A percentile compares a stretch with the other conserved stretches of the same genome.
Evolutionary conservation across 2,329 filamentous ascomycete species (phyloP).

Genomic region (Cladosporium halotolerans): DNA sequence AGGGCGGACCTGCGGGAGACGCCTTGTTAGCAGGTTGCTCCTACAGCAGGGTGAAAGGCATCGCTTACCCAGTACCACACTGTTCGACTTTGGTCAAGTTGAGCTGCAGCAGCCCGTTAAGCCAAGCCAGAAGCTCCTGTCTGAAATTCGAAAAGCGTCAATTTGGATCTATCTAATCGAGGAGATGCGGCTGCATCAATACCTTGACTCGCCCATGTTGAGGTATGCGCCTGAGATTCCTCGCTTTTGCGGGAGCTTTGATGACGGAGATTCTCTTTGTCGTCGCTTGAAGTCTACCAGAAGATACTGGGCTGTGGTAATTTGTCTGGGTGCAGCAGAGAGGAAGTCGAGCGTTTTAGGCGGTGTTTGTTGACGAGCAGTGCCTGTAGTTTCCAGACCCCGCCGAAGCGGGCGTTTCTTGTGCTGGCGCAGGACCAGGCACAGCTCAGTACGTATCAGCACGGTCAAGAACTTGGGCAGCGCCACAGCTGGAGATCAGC

Average conservation of each 20-base stretch:
- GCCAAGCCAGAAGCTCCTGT: slow-evolving; percentile 93
- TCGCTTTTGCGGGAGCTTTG: not conserved
- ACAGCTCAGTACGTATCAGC: too few species aligned
- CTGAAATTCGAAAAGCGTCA: slow-evolving; percentile 49
- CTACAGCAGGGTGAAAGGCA: slow-evolving; percentile 12
- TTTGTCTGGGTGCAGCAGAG: too few species aligned
- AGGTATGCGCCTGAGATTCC: not conserved
- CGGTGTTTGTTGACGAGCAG: too few species aligned
- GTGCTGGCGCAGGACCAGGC: too few species aligned
- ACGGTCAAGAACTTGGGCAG: too few species aligned
- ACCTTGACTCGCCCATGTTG: slow-evolving; percentile 25
- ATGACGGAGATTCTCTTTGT: too few species aligned
- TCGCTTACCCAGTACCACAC: slow-evolving; percentile 85
- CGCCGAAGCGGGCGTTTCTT: too few species aligned
- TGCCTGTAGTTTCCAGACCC: too few species aligned
- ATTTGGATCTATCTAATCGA: not conserved
- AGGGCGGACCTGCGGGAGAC: slow-evolving; percentile 66
- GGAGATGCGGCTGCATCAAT: not conserved
- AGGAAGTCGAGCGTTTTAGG: too few species aligned
- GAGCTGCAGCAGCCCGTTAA: slow-evolving; percentile 95
- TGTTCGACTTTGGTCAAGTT: slow-evolving; percentile 98
- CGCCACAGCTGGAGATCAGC: too few species aligned
- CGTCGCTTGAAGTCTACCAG: too few species aligned
- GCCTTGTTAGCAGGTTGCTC: slow-evolving; percentile 10
- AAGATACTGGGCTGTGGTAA: too few species aligned